Evolutionary conservation across 2,329 filamentous ascomycete species (phyloP).

Genomic region (Aureobasidium leucospermi): DNA sequence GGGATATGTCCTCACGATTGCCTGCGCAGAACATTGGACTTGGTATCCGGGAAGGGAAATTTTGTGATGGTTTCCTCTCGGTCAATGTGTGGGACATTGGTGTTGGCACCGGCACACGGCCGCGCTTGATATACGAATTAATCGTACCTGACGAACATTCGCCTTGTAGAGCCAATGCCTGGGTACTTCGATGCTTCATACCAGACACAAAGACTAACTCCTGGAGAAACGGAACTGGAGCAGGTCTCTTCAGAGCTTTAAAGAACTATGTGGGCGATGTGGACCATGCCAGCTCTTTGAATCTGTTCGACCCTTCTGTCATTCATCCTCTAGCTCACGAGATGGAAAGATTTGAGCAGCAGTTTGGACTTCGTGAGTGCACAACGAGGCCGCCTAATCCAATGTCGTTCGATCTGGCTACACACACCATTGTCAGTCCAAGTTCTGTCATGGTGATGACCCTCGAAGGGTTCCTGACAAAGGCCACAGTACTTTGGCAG

Average conservation of each 20-base stretch:
- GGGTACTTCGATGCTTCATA: too few species aligned
- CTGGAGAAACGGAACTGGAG: too few species aligned
- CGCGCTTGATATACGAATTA: neutral
- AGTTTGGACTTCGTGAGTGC: neutral
- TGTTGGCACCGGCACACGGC: neutral
- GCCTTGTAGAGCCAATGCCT: too few species aligned
- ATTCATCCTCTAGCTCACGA: neutral
- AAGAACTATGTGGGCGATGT: neutral
- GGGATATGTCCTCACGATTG: neutral
- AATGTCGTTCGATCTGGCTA: neutral
- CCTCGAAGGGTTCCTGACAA: neutral
- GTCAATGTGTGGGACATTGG: neutral
- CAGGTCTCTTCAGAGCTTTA: neutral
- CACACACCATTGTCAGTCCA: neutral
- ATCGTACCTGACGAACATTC: neutral
- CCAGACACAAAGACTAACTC: too few species aligned
- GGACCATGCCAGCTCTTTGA: neutral
- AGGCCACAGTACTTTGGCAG: neutral
- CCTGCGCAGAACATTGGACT: neutral
- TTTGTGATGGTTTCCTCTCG: neutral
- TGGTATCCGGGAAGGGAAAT: neutral
- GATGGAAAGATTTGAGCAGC: too few species aligned
- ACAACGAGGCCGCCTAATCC: neutral
- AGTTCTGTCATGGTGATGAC: neutral
- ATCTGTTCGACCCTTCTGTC: neutral